Conservation (phyloP, 2,329 filamentous ascomycete genomes). For the Apiospora pterosperma region DNA sequence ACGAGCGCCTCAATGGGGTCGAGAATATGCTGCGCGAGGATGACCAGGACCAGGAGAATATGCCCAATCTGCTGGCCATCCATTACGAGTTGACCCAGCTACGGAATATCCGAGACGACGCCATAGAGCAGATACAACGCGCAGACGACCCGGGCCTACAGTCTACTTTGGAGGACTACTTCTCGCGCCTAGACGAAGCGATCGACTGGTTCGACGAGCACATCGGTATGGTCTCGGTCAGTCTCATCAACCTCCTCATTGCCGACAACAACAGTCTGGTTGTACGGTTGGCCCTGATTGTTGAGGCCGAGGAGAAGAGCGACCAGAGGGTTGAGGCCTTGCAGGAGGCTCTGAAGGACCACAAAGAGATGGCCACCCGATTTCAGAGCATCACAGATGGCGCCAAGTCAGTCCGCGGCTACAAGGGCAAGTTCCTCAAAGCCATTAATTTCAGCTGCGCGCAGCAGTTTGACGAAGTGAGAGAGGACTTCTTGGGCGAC, state of each 20-base stretch:
- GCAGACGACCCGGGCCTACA: constrained; percentile 71
- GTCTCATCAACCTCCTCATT: constrained; percentile 82
- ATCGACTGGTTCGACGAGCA: constrained; percentile 97
- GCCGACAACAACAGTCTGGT: constrained; percentile 85
- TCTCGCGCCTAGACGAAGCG: constrained; percentile 78
- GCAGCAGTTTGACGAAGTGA: constrained; percentile 68
- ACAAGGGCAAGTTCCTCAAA: constrained; percentile 92
- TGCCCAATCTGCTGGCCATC: constrained; percentile 84
- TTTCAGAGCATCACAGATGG: constrained; percentile 96
- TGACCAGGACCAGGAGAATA: constrained; percentile 80
- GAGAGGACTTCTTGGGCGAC: constrained; percentile 77
- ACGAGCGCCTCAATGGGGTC: constrained; percentile 69
- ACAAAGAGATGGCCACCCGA: constrained; percentile 87
- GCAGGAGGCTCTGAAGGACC: constrained; percentile 91
- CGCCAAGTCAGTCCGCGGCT: constrained; percentile 86
- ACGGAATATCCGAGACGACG: constrained; percentile 91
- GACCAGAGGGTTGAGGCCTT: constrained; percentile 87
- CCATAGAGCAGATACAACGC: constrained; percentile 90
- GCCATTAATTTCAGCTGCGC: constrained; percentile 72
- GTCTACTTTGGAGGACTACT: constrained; percentile 85
- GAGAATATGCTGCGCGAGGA: constrained; percentile 79
- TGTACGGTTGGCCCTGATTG: constrained; percentile 85
- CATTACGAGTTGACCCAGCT: constrained; percentile 92
- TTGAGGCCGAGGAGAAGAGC: constrained; percentile 95
- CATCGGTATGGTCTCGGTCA: constrained; percentile 82